Evolutionary conservation across 176 grass and related monocot species (phyloP).

Genomic region (Eleusine indica): DNA sequence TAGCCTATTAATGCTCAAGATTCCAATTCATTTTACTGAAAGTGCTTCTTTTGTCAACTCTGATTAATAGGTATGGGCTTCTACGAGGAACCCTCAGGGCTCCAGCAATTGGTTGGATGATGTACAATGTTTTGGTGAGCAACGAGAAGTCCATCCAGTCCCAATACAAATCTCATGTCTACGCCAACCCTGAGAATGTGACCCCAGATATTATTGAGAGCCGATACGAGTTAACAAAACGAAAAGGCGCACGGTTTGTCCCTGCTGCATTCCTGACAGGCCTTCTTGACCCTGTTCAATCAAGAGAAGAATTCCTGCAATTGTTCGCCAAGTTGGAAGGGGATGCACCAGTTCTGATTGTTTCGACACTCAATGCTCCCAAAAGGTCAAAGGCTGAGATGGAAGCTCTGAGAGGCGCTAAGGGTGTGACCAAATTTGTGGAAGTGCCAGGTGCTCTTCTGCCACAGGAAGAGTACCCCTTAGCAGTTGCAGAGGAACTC

Average conservation of each 20-base stretch:
- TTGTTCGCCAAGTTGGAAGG: slow-evolving; percentile 73
- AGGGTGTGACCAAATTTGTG: slow-evolving; percentile 79
- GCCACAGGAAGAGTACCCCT: slow-evolving; percentile 91
- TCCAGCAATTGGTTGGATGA: slow-evolving; percentile 85
- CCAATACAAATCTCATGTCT: slow-evolving; percentile 97
- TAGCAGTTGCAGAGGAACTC: slow-evolving; percentile 68
- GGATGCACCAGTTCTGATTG: slow-evolving; percentile 56
- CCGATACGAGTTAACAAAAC: slow-evolving; percentile 78
- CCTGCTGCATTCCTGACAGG: slow-evolving; percentile 90
- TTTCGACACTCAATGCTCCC: slow-evolving; percentile 63
- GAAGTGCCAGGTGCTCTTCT: slow-evolving; percentile 88
- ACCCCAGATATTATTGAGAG: slow-evolving; percentile 73
- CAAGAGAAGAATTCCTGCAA: slow-evolving; percentile 78
- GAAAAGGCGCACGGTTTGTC: slow-evolving; percentile 80
- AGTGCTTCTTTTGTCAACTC: neutral
- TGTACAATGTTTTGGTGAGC: slow-evolving; percentile 96
- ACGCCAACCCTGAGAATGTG: slow-evolving; percentile 81
- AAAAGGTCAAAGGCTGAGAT: slow-evolving; percentile 95
- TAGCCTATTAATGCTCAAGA: slow-evolving; percentile 27
- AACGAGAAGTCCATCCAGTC: slow-evolving; percentile 95
- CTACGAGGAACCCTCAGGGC: slow-evolving; percentile 80
- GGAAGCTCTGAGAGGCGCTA: slow-evolving; percentile 70
- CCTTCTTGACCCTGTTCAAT: slow-evolving; percentile 82
- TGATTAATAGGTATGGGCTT: slow-evolving; percentile 72
- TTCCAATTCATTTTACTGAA: slow-evolving; percentile 23